Conservation (phyloP, 345 rosid genomes). For the Rubroshorea leprosula region DNA sequence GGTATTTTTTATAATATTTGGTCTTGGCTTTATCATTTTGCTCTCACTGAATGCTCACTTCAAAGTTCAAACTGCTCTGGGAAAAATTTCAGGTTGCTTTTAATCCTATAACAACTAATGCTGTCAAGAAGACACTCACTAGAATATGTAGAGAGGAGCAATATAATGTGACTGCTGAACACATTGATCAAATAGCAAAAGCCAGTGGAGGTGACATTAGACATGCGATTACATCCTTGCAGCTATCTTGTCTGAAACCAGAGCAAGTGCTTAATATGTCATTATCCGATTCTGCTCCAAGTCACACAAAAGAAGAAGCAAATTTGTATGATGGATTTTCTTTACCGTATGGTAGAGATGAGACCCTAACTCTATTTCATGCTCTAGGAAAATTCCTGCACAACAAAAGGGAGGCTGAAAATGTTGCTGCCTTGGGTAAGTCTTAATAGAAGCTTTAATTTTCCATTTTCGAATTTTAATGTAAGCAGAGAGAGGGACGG, state of each 20-base stretch:
- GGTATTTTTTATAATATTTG: constrained; percentile 42
- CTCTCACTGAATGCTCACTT: constrained; percentile 19
- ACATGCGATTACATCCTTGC: constrained; percentile 83
- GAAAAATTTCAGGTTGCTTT: constrained; percentile 60
- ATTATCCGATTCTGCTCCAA: constrained; percentile 17
- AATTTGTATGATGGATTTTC: constrained; percentile 39
- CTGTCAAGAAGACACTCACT: constrained; percentile 64
- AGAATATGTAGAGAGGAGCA: constrained; percentile 75
- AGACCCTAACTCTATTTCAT: constrained; percentile 80
- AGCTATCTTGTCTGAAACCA: constrained; percentile 59
- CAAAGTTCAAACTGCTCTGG: constrained; percentile 24
- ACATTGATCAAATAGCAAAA: constrained; percentile 68
- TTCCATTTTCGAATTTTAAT: neutral
- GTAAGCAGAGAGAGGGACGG: neutral
- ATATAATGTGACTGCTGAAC: constrained; percentile 44
- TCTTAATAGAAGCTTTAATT: constrained; percentile 7
- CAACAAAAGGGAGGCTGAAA: constrained; percentile 75
- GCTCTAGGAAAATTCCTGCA: constrained; percentile 96
- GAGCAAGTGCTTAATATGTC: constrained; percentile 28
- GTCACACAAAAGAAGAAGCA: constrained; percentile 23
- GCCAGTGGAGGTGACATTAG: constrained; percentile 95
- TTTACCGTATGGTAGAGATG: constrained; percentile 65
- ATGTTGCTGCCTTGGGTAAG: constrained; percentile 37
- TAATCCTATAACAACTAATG: constrained; percentile 78
- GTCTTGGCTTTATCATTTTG: constrained; percentile 10